phyloP scores from a whole-genome alignment of 768 basidiomycete species.

The Russula griseocarnosa region DNA sequence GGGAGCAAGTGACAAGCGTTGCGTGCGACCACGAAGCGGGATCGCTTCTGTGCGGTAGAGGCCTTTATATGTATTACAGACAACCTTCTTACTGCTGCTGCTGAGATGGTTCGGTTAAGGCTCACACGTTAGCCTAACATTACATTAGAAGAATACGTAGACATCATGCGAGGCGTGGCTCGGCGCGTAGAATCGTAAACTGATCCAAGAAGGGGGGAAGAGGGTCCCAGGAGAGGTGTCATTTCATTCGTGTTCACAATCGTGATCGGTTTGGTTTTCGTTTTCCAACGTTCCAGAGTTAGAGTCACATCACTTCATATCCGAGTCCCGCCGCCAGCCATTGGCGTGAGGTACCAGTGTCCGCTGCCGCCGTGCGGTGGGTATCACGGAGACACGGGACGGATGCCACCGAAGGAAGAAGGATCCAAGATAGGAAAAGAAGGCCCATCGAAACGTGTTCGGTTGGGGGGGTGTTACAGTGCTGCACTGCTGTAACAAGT shows the following conservation, averaged over 20 bases:
- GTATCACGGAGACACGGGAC: conserved; percentile 2
- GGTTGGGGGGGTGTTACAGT: background rate
- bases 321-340: conserved; percentile 6
- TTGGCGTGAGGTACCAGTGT: background rate
- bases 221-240: background rate
- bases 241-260: background rate
- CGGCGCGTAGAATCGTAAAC: background rate
- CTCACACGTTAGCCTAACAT: background rate
- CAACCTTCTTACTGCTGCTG: background rate
- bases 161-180: background rate
- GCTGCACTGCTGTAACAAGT: background rate
- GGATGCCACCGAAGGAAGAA: conserved; percentile 6
- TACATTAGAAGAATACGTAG: background rate
- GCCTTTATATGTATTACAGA: conserved; percentile 5
- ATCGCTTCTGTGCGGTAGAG: background rate
- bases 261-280: background rate
- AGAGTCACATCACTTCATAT: background rate
- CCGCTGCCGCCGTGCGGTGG: background rate
- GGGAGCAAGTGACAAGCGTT: background rate
- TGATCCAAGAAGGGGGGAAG: background rate
- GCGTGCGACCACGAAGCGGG: background rate
- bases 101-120: background rate
- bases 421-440: conserved; percentile 5
- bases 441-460: background rate
- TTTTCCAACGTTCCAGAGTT: background rate